Evolutionary conservation across 805 yeast species (phyloP), one percentile per base, ranked within the genome.

Genomic region (Myxozyma monticola): DNA sequence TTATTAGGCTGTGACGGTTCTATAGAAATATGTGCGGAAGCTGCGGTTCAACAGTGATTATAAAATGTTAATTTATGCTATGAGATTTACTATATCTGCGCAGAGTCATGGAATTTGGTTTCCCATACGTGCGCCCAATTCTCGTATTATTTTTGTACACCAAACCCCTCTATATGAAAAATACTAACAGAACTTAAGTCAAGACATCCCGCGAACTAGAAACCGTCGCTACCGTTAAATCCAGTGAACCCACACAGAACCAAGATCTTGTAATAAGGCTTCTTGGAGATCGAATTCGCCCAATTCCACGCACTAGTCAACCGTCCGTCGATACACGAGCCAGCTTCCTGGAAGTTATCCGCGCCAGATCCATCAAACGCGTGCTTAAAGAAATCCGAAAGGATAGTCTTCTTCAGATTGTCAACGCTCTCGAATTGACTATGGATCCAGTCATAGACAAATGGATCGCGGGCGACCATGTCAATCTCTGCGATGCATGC

Each of bases 271-370:
- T 74, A 77, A 65, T 83, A 85, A n/a, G 76, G 74, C 60, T 84
- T 84, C 62, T 84, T 82, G 22, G 81, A 69, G 35, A 85, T 79
- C 56, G 76, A 76, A 63, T 85, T 85, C 48, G 89, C 85, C 76
- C 87, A 86, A 61, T 85, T 86, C 88, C 91, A 86, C 1, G 89
- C 87, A 46, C 85, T 79, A 0, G 93, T 85, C 41, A 85, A 70
- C 45, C 90, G 77, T 18, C 93, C 95, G 65, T 85, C 95, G 42
- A 85, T 85, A 68, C 95, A 85, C 1, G 87, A 80, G 1, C 95
- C 95, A 26, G 89, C 87, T 74, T 84, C 85, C 64, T 82, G 85
- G 65, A 83, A 85, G 65, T 85, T 85, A 62, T 85, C 88, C 8
- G 90, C 89, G 41, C 95, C 95, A 8, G 88, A 81, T 1, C 93